These are phyloP conservation scores for Cochlearia excelsa DNA, from an alignment of 345 rosid genomes.

Conservation along the genomic window DNA sequence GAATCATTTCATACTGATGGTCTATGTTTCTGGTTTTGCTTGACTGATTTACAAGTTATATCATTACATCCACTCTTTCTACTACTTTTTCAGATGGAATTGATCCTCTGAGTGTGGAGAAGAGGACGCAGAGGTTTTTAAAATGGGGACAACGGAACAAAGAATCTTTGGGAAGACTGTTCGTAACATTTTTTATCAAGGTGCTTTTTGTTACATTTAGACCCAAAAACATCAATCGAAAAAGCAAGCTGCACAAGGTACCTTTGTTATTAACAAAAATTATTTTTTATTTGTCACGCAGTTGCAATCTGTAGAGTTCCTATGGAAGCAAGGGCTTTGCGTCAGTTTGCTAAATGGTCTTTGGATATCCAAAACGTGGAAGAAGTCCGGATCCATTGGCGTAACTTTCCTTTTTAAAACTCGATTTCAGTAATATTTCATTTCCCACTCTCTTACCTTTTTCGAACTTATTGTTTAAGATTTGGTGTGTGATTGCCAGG, in stretches of 20 bases:
- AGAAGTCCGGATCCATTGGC: constrained; percentile 30
- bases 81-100: constrained; percentile 50
- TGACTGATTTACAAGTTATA: too few relatives aligned
- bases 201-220: not conserved
- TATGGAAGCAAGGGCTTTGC: constrained; percentile 55
- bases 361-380: constrained; percentile 45
- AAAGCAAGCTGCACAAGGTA: constrained; percentile 1
- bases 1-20: not conserved
- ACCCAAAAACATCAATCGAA: not conserved
- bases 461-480: not conserved
- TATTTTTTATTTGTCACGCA: constrained; percentile 25
- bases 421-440: not conserved
- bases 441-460: constrained; percentile 6
- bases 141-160: constrained; percentile 45
- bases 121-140: constrained; percentile 35
- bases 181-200: constrained; percentile 32
- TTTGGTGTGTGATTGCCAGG: constrained; percentile 31
- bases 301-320: constrained; percentile 50
- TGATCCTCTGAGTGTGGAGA: constrained; percentile 38
- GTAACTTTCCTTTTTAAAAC: constrained; percentile 27
- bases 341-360: constrained; percentile 43
- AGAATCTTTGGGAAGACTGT: constrained; percentile 41
- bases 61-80: too few relatives aligned
- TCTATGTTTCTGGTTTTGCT: not conserved
- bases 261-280: constrained; percentile 10